These are phyloP conservation scores for Lichtheimia ramosa DNA, from an alignment of 371 early-diverging fungal genomes.

Conservation along the genomic window DNA sequence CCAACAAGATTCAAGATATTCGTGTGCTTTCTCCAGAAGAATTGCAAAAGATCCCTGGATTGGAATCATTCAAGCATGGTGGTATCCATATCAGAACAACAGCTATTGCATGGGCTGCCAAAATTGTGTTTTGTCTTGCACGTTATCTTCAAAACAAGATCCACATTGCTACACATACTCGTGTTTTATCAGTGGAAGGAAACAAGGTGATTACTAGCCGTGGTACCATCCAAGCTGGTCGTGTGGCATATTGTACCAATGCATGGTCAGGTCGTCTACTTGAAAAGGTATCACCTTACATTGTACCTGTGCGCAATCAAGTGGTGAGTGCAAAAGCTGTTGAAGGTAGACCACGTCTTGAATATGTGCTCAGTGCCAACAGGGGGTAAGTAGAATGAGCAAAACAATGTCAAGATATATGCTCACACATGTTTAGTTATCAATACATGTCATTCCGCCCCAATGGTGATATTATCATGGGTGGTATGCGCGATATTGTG, in stretches of 20 bases:
- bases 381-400: constrained; percentile 17
- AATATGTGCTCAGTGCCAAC: constrained; percentile 38
- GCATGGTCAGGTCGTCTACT: constrained; percentile 42
- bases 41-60: constrained; percentile 18
- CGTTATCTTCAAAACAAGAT: constrained; percentile 21
- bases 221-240: constrained; percentile 26
- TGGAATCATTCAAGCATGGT: constrained; percentile 24
- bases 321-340: constrained; percentile 31
- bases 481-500: constrained; percentile 50
- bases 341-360: constrained; percentile 21
- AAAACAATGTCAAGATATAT: not conserved
- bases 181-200: constrained; percentile 11
- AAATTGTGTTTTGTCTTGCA: constrained; percentile 40
- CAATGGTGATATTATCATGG: constrained; percentile 49
- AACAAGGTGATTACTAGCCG: constrained; percentile 23
- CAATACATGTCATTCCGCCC: constrained; percentile 50
- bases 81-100: constrained; percentile 32
- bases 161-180: constrained; percentile 17
- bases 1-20: constrained; percentile 6
- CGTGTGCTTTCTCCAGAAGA: constrained; percentile 13
- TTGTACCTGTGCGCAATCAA: constrained; percentile 55
- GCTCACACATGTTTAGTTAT: constrained; percentile 19
- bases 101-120: constrained; percentile 43
- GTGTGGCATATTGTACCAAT: constrained; percentile 51
- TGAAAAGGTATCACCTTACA: constrained; percentile 3